Evolutionary conservation across 2,329 filamentous ascomycete genomes (phyloP), one percentile per base, ranked within the genome.

Genomic region (Penicillium aurantiogriseum): DNA sequence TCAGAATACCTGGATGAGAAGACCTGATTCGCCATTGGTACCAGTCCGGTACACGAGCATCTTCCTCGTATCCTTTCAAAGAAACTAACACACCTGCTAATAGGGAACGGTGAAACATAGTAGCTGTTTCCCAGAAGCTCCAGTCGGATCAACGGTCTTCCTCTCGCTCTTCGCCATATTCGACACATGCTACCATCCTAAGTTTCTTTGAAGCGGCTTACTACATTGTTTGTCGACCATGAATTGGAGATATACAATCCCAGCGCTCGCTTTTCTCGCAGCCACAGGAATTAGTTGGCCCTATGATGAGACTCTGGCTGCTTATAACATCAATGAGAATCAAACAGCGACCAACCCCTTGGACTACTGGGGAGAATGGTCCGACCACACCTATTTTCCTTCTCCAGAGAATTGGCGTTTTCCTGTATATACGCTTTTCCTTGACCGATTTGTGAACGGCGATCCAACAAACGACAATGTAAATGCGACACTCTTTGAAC

Each of bases 391-490:
- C 25, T 87, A 83, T 62, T 68, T 73, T 19, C 72, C 76, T 0
- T 87, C 85, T 21, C 85, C 86, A 1, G 68, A 75, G 0, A 88
- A 84, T 63, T 88, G 86, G 86, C 79, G 86, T 27, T 81, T 88
- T 59, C 86, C 86, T 0, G 83, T 87, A 66, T 88, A 88, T 68
- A 86, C 84, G 9, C 74, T 88, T 45, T 86, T 87, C 67, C 71
- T 87, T 11, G 85, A 88, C 68, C 77, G 84, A 58, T 88, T 83
- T 64, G 84, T 86, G 42, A 87, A 88, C 64, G 85, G 85, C 21
- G 82, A 88, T 63, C 85, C 85, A 8, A 77, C 76, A 2, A 88
- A 88, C 66, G 85, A 88, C 67, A 81, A 87, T 64, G 80, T 80
- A 43, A 88, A 88, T 67, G 81, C 78, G 10, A 87, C 85, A 0